phyloP scores from a whole-genome alignment of 371 early-diverging fungal species.

The Circinella minor region DNA sequence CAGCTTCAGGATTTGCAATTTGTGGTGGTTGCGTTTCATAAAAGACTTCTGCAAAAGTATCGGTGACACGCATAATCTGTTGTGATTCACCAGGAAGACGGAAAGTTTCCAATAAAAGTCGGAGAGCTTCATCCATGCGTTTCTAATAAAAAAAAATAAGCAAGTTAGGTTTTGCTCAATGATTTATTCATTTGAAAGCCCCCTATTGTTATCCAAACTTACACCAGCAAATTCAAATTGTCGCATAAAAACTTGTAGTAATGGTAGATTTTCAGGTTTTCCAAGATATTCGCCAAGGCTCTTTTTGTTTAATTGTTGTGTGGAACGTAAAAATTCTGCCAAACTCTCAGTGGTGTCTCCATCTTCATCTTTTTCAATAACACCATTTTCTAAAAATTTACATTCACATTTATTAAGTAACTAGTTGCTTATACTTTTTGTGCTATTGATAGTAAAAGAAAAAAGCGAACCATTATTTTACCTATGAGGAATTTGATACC shows the following conservation, averaged over 20 bases:
- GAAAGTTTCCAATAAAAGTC: constrained; percentile 85
- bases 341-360: constrained; percentile 61
- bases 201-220: constrained; percentile 18
- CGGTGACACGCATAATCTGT: constrained; percentile 91
- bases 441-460: neutral
- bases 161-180: no score
- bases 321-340: constrained; percentile 74
- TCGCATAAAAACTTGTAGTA: constrained; percentile 80
- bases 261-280: constrained; percentile 77
- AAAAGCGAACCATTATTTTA: constrained; percentile 7
- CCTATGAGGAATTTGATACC: constrained; percentile 77
- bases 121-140: constrained; percentile 87
- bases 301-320: constrained; percentile 80
- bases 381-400: constrained; percentile 40
- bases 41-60: constrained; percentile 82
- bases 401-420: no score
- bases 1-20: constrained; percentile 76
- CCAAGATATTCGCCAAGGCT: constrained; percentile 89
- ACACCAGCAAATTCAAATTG: constrained; percentile 83
- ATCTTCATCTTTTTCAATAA: constrained; percentile 52
- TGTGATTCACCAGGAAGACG: constrained; percentile 95
- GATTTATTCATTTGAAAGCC: no score
- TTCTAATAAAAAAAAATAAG: constrained; percentile 37
- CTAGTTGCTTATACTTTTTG: no score
- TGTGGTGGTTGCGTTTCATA: constrained; percentile 66